Evolutionary conservation across 495 filamentous ascomycete species (phyloP), one percentile per base, ranked within the genome.

Genomic region (Penicillium psychrofluorescens): DNA sequence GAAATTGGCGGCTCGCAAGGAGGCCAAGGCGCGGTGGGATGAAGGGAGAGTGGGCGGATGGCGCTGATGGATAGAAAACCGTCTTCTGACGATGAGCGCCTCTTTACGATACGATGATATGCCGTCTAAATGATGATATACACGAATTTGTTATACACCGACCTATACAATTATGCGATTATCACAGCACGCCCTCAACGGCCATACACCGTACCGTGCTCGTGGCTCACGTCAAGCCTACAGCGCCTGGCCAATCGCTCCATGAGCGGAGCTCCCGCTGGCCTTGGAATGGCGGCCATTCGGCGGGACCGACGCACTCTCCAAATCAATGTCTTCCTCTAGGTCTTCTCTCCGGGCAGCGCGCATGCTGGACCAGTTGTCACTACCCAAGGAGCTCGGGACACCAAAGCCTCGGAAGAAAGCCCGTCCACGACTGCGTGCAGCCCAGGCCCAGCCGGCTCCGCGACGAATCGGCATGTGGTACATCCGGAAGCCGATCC

Each of bases 21-120:
- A 95, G 68, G 75, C 85, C 42, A 91, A 85, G 63, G 86, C 87
- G 51, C 71, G 91, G 56, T 95, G 91, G 91, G 90, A 95, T 70
- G 90, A 95, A 63, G 88, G 90, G 22, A 76, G 90, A 46, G 89
- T 95, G 43, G 90, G 90, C 1, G 90, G 90, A 0, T 95, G 90
- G 90, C 75, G 90, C 45, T 95, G 72, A 82, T 39, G 10, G 32
- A 10, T 34, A 34, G 10, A 34, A 1, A 34, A 2, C 9, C 32
- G 1, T 34, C 4, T 7, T 34, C 4, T 7, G 7, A 6, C 32
- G 10, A 28, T 13, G 8, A 30, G 27, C 35, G 3, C 8, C 3
- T 12, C 13, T 13, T 7, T 13, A 14, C 29, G 27, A 27, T 29
- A 47, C n/a, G 45, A 47, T 37, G 11, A 8, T 27, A 41, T 31